These are phyloP conservation scores for Pseudonectria foliicola DNA, from an alignment of 2,329 filamentous ascomycete genomes.

Conservation along the genomic window DNA sequence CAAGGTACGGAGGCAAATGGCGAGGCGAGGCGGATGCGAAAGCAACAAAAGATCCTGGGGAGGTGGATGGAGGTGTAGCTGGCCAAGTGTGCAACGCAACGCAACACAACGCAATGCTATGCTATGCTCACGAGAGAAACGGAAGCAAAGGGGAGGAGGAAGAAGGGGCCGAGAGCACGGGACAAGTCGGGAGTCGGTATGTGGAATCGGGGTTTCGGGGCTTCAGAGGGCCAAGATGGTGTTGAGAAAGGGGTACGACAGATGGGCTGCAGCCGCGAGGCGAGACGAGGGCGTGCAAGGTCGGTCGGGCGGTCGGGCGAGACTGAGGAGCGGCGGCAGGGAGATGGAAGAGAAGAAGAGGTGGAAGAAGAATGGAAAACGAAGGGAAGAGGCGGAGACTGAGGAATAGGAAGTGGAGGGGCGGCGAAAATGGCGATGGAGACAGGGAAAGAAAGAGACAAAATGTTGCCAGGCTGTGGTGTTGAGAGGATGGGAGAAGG, in stretches of 20 bases:
- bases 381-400: slow-evolving; percentile 18
- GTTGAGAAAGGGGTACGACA: slow-evolving; percentile 27
- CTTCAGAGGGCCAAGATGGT: slow-evolving; percentile 15
- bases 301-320: slow-evolving; percentile 18
- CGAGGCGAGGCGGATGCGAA: slow-evolving; percentile 17
- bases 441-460: slow-evolving; percentile 22
- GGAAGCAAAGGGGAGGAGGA: slow-evolving; percentile 12
- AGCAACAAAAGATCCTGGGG: slow-evolving; percentile 14
- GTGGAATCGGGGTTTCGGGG: slow-evolving; percentile 9
- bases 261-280: slow-evolving; percentile 13
- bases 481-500: no score
- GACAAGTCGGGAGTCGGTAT: slow-evolving; percentile 13
- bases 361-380: slow-evolving; percentile 23
- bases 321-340: slow-evolving; percentile 24
- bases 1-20: slow-evolving; percentile 20
- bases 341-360: slow-evolving; percentile 17
- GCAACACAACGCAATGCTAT: slow-evolving; percentile 18
- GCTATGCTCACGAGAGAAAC: slow-evolving; percentile 18
- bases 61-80: slow-evolving; percentile 19
- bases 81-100: slow-evolving; percentile 21
- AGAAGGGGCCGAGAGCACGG: slow-evolving; percentile 6
- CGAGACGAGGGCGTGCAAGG: slow-evolving; percentile 15
- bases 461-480: slow-evolving; percentile 4
- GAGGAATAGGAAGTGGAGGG: slow-evolving; percentile 16
- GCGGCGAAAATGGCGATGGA: slow-evolving; percentile 15